Percentiles rank a stretch among this genome's conserved stretches.
phyloP scores from a whole-genome alignment of 225 moss, liverwort and hornwort species.

The Physcomitrium patens region DNA sequence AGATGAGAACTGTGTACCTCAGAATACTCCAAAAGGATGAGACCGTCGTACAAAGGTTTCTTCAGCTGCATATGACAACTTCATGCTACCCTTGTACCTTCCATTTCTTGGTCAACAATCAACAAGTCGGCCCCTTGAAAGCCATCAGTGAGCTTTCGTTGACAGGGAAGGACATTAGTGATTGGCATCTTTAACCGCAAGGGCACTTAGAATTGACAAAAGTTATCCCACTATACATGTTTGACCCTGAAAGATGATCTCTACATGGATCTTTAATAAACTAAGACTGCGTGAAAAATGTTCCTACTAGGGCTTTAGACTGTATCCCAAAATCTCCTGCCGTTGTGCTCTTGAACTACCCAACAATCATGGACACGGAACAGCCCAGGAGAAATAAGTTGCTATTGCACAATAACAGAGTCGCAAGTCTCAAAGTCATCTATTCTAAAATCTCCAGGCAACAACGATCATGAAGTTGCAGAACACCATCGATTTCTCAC shows the following conservation, averaged over 20 bases:
- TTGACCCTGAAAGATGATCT: conserved; percentile 13
- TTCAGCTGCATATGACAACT: conserved; percentile 3
- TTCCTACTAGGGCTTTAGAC: background rate
- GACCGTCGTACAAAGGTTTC: background rate
- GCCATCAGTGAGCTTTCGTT: background rate
- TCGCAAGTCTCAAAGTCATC: conserved; percentile 15
- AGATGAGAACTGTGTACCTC: background rate
- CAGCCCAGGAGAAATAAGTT: background rate
- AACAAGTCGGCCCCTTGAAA: background rate
- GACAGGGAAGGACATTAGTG: background rate
- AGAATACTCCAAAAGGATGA: conserved; percentile 4
- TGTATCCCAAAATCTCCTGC: background rate
- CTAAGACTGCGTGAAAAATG: conserved; percentile 21
- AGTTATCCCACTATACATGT: conserved; percentile 9
- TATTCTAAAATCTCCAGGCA: conserved; percentile 46
- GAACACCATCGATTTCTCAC: conserved; percentile 59
- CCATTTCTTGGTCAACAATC: background rate
- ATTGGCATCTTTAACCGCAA: background rate
- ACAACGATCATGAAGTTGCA: conserved; percentile 58
- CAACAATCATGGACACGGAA: conserved; percentile 6
- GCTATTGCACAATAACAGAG: no score
- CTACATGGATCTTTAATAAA: background rate
- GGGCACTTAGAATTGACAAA: conserved; percentile 10
- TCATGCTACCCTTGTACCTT: background rate
- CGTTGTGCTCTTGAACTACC: conserved; percentile 15